Evolutionary conservation across 176 grass and related monocot species (phyloP), one percentile per base, ranked within the genome.

Genomic region (Musa beccarii): DNA sequence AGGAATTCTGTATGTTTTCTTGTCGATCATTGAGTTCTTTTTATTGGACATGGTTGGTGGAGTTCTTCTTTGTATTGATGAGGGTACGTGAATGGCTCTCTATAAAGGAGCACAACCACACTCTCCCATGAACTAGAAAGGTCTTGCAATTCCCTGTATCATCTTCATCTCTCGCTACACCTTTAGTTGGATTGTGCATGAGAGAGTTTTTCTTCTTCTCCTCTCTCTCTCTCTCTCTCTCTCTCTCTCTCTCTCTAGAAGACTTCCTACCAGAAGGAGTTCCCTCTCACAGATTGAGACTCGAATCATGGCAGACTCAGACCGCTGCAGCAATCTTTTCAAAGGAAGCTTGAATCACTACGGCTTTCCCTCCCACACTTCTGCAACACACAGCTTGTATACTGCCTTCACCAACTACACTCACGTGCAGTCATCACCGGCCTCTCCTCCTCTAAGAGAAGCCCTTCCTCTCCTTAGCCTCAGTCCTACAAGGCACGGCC

Each of bases 401-500:
- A 15, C 26, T 21, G 2, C 51, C 75, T 26, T 11, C 49, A 9
- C 28, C 13, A 34, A 72, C 66, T 72, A 54, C 73, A 75, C 22
- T 25, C 70, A 77, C 54, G 69, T 73, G 75, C 86, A 73, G n/a
- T 55, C 79, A 11, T 69, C 86, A 25, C 87, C 84, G 0, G 53
- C 86, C 1, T 93, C 90, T 51, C 90, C 90, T 69, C 90, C 87
- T 57, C 81, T 87, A 75, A 70, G 87, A 19, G 90, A 93, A 73
- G 90, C 84, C 52, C 90, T 93, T 51, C 90, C 90, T 2, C 82
- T 93, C 66, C 80, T 93, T 78, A 83, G 51, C 82, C 90, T 93
- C 69, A 83, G 74, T 13, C 86, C 87, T 2, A 63, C 85, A 14
- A 59, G 49, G 16, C 68, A 78, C 51, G n/a, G 77, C 0, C 75